These are phyloP conservation scores for Termitomyces sp. DNA, from an alignment of 1,284 basidiomycete species.

Conservation along the genomic window DNA sequence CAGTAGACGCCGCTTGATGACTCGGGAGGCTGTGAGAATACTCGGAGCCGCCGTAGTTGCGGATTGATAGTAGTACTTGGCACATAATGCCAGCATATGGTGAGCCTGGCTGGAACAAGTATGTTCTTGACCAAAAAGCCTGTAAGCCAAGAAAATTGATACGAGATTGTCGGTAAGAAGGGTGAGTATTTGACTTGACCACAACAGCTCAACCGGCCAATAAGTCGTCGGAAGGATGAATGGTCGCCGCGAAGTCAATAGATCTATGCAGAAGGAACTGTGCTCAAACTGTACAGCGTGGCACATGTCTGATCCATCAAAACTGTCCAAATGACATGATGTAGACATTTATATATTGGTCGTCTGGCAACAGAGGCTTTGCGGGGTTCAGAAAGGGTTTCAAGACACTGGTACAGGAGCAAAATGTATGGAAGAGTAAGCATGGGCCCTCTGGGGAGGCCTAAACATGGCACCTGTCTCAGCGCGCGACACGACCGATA, in stretches of 20 bases:
- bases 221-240: not conserved
- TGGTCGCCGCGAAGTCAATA: not conserved
- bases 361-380: not conserved
- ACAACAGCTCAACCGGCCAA: not conserved
- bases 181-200: too few species aligned
- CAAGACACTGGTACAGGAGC: not conserved
- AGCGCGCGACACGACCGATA: too few species aligned
- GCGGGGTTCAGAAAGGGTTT: not conserved
- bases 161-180: not conserved
- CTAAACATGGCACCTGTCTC: too few species aligned
- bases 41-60: slow-evolving; percentile 4
- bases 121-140: not conserved
- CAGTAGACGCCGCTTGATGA: not conserved
- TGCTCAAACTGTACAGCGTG: not conserved
- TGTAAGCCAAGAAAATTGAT: not conserved
- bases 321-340: not conserved
- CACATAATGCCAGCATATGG: not conserved
- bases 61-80: slow-evolving; percentile 1
- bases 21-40: slow-evolving; percentile 4
- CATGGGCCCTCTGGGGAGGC: too few species aligned
- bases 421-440: too few species aligned
- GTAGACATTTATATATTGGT: not conserved
- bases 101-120: not conserved
- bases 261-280: not conserved
- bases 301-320: not conserved